Evolutionary conservation across 2,329 filamentous ascomycete species (phyloP), one percentile per base, ranked within the genome.

Genomic region (Neonectria ditissima): DNA sequence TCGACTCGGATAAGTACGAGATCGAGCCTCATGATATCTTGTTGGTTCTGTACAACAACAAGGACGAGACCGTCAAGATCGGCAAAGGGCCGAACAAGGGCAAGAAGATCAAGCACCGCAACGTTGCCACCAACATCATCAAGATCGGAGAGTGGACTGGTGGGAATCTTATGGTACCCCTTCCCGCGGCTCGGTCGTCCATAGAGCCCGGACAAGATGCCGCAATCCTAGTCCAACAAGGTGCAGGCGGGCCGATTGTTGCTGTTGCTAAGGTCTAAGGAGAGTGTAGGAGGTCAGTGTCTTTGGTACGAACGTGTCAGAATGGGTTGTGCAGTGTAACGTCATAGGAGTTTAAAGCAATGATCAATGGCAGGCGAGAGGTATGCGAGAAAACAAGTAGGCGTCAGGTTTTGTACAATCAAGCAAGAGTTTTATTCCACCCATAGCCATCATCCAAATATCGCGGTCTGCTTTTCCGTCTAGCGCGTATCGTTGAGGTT

Each of bases 101-200:
- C 4, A 77, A 77, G 67, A 78, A 78, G 55, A 59, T 80, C 14
- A 59, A 69, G 28, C 75, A 79, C 54, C 70, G 70, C 32, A 77
- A 79, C 55, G 61, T 74, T 1, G 77, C 78, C 1, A 72, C 69
- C 32, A 71, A 73, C 24, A 57, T 78, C 8, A 66, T 66, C 52
- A 78, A 77, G 70, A 70, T 77, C 61, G 78, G 78, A 6, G 74
- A 78, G 59, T 79, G 77, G 77, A 66, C 34, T 18, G 77, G 77
- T 4, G 76, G 77, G 2, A 72, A 78, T 57, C 34, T 74, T 4
- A 70, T 70, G 2, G 37, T 74, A 6, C 44, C 67, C 5, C 65
- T 77, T 48, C 76, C 76, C 6, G 32, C 63, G 10, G 47, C 66
- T 13, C 62, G 63, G n/a, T 59, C 66, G 3, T 51, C 67, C 53